Base-by-base conservation (phyloP, 257 asterid genomes). In the Nicotiana obtusifolia region DNA sequence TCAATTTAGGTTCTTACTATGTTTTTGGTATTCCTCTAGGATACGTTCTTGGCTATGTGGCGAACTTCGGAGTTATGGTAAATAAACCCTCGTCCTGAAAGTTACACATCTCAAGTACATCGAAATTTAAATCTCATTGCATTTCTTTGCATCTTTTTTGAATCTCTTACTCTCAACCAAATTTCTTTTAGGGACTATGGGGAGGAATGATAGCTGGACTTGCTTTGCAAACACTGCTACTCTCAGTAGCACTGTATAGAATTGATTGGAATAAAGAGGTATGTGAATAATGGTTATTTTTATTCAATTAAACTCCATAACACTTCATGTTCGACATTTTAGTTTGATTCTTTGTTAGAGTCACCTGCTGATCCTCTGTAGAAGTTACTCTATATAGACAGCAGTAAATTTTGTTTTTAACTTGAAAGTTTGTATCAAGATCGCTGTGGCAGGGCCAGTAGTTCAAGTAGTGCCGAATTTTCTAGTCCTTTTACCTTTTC, bases 201-300 rank as follows among this genome's bases (percentile, higher is more conserved):
- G 91, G 92, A 2, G 95, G 97, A 52, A 93, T 93, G 97, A 90
- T 93, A 77, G 92, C 89, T 77, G 97, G 97, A 59, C 44, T 86
- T 13, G 89, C 83, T n/a, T 69, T 92, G 83, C 97, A 93, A 86
- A 93, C 97, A 1, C 5, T 91, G 59, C 82, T 92, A 77, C 93
- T 93, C 41, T 5, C 81, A 1, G 0, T 89, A 4, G 83, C 92
- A 66, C 88, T 93, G 28, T 93, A 88, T 82, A 87, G 82, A 87
- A 90, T 92, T 84, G 90, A 92, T 81, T 93, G 97, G 97, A 87
- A 81, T 54, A 85, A 83, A 26, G 97, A 93, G 97, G 97, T 90
- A 76, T 1, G 83, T 86, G 22, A 78, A 64, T 53, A 11, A 33
- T 81, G 52, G 54, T 31, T 33, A 19, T 44, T 22, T 8, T 19